Percentiles rank a stretch among this genome's conserved stretches.
These are phyloP conservation scores for Pichia sp. DNA, from an alignment of 1,139 yeast species.

Conservation along the genomic window DNA sequence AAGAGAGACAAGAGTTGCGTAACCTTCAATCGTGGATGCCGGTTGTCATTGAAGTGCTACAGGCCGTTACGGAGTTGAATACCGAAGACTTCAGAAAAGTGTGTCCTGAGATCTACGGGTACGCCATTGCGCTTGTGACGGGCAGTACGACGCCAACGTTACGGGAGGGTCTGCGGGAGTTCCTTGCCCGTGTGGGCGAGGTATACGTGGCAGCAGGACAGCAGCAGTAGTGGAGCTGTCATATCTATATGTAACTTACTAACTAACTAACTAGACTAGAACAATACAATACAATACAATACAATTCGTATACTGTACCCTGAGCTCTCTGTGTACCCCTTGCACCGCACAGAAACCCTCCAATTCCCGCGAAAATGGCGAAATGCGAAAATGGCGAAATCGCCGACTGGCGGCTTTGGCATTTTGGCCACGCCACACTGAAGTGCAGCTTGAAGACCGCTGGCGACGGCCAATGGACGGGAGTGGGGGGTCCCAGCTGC, in stretches of 20 bases:
- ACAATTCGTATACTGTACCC: background rate
- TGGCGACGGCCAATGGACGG: background rate
- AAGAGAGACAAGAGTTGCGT: constrained; percentile 69
- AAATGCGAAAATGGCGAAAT: background rate
- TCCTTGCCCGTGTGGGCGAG: constrained; percentile 67
- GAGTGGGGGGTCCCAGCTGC: too few relatives aligned
- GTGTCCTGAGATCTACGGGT: constrained; percentile 61
- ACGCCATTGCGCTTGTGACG: constrained; percentile 59
- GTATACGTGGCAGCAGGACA: too few relatives aligned
- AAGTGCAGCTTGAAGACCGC: background rate
- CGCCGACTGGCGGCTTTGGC: too few relatives aligned
- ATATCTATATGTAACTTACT: too few relatives aligned
- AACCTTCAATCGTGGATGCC: constrained; percentile 86
- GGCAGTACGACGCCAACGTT: constrained; percentile 66
- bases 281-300: too few relatives aligned
- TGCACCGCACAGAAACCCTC: too few relatives aligned
- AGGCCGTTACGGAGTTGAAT: constrained; percentile 73
- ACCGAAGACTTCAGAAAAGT: constrained; percentile 62
- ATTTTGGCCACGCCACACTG: too few relatives aligned
- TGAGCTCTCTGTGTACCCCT: too few relatives aligned
- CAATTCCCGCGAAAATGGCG: too few relatives aligned
- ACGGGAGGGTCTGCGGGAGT: constrained; percentile 57
- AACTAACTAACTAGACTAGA: too few relatives aligned
- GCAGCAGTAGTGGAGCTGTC: too few relatives aligned
- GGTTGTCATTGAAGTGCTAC: constrained; percentile 78